These are phyloP conservation scores for Boletus sp. DNA, from an alignment of 1,284 basidiomycete genomes.

Conservation along the genomic window DNA sequence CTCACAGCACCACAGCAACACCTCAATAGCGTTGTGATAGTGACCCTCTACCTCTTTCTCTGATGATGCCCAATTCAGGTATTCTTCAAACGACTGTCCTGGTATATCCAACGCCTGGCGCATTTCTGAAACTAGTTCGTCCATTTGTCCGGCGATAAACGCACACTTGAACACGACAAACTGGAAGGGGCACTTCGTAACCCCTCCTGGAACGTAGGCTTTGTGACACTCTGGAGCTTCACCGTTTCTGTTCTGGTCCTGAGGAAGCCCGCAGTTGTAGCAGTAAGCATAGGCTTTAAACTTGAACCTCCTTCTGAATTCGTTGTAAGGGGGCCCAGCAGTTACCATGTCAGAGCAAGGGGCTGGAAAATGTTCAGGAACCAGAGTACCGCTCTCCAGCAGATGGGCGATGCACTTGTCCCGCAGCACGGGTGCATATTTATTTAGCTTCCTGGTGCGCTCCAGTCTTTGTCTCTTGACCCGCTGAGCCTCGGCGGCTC, in stretches of 20 bases:
- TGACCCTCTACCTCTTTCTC: neutral
- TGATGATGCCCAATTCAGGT: neutral
- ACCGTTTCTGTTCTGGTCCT: neutral
- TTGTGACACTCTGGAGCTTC: neutral
- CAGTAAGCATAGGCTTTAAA: neutral
- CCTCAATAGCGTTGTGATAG: conserved; percentile 4
- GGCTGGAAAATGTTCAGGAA: neutral
- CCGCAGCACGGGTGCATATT: neutral
- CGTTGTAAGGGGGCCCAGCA: too few relatives aligned
- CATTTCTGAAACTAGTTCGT: neutral
- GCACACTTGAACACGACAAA: neutral
- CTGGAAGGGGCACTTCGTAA: neutral
- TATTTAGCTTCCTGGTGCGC: neutral
- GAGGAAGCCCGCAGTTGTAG: neutral
- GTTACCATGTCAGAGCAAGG: neutral
- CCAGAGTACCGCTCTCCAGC: neutral
- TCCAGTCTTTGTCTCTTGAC: neutral
- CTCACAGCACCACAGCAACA: conserved; percentile 4
- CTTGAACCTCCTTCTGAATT: neutral
- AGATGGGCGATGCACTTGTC: neutral
- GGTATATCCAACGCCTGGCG: neutral
- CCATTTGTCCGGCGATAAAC: neutral
- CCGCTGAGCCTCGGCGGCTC: neutral
- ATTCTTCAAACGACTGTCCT: neutral
- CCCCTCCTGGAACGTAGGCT: neutral